A percentile compares a stretch with the other conserved stretches of the same genome.
These are phyloP conservation scores for Termitomyces sp. DNA, from an alignment of 768 basidiomycete species.

Conservation along the genomic window DNA sequence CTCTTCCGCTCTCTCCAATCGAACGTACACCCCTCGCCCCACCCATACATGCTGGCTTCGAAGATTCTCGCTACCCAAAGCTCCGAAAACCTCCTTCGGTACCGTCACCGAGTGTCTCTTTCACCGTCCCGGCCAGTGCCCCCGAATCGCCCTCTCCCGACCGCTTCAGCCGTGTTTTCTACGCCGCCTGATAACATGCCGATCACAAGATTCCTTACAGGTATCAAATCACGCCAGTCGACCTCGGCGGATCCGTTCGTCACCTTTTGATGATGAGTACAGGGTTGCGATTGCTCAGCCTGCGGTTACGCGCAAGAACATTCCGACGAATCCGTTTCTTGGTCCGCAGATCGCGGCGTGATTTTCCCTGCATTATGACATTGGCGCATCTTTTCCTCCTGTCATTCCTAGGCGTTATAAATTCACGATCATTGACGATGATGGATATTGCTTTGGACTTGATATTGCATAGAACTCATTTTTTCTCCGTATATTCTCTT, in stretches of 20 bases:
- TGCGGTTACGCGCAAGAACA: constrained; percentile 34
- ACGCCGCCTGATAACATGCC: constrained; percentile 22
- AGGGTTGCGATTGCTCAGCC: constrained; percentile 21
- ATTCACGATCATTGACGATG: neutral
- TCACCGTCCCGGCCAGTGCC: neutral
- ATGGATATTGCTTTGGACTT: neutral
- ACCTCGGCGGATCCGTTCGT: constrained; percentile 54
- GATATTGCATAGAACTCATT: neutral
- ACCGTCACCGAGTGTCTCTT: neutral
- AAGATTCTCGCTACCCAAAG: constrained; percentile 12
- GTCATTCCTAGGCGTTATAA: neutral
- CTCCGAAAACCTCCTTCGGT: neutral
- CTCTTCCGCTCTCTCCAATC: neutral
- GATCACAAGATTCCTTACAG: constrained; percentile 39
- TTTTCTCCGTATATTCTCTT: neutral
- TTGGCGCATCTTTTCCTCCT: neutral
- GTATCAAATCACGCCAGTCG: constrained; percentile 35
- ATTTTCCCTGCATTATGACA: neutral
- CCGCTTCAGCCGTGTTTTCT: constrained; percentile 14
- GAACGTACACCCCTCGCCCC: constrained; percentile 18
- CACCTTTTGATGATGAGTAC: constrained; percentile 76
- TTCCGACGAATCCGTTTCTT: constrained; percentile 47
- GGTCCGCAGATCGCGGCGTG: constrained; percentile 5
- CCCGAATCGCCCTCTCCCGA: neutral
- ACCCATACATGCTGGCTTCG: constrained; percentile 27